Evolutionary conservation across 1,284 basidiomycete genomes (phyloP), one percentile per base, ranked within the genome.

Genomic region (Singerocomus inundabilis): DNA sequence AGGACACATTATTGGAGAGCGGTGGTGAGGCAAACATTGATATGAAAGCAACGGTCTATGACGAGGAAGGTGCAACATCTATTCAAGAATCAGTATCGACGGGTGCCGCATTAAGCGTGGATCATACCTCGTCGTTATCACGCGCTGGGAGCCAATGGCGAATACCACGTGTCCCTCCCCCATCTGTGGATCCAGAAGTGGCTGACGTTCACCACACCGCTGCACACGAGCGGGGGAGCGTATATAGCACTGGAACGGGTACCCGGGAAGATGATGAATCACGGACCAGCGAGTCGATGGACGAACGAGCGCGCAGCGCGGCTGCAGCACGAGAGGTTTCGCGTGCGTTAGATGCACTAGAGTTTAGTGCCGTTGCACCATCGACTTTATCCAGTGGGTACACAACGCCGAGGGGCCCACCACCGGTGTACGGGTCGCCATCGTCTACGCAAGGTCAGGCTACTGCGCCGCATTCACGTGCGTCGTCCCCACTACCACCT

Each of bases 301-400:
- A 77, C 15, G 72, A 76, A 52, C 56, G 64, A 2, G 72, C 72
- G 7, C 70, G 79, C 26, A 80, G 84, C 57, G 80, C 78, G 3
- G 85, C 84, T 9, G 85, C 82, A 18, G 84, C 84, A 4, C 75
- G 81, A 15, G 84, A 85, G 62, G 74, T 90, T 3, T 76, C 77
- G 9, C 75, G 78, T 10, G 86, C 87, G 60, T 59, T 88, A 48
- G 82, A 85, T 50, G 70, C 76, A 6, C 62, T 85, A 16, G 74
- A 72, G 49, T 78, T 78, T 54, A 74, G 61, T 50, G 72, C 79
- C 2, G 71, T 74, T 39, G 53, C 53, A 24, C 53, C 52, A 24
- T 37, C 37, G 26, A 46, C 32, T 1, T 16, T 55, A 28, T 35
- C 40, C 33, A 54, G 51, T 46, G 58, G 48, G n/a, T 59, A 61